Evolutionary conservation across 1,284 basidiomycete genomes (phyloP).

Genomic region (Phellopilus nigrolimitatus): DNA sequence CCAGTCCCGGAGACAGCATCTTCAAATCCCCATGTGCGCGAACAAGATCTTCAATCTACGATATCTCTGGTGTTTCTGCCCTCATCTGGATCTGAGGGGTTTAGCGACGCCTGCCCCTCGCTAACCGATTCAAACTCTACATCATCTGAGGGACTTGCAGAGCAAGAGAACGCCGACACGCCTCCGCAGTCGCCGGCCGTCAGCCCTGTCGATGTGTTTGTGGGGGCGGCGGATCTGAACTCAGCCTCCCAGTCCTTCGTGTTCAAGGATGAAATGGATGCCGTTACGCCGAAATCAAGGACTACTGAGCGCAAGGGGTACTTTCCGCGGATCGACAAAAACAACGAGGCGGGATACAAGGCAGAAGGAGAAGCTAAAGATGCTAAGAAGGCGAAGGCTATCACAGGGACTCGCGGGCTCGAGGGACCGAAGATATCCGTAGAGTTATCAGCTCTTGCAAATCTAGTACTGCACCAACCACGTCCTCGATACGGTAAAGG

Average conservation of each 20-base stretch:
- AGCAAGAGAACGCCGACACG: background rate
- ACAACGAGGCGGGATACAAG: background rate
- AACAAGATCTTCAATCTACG: background rate
- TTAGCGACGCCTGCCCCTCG: background rate
- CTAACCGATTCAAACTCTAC: background rate
- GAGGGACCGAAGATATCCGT: background rate
- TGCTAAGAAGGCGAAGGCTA: background rate
- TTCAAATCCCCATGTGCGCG: background rate
- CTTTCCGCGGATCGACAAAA: background rate
- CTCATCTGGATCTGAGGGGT: background rate
- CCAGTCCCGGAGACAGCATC: background rate
- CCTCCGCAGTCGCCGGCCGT: background rate
- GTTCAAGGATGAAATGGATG: background rate
- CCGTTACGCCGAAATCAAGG: background rate
- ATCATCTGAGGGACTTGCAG: background rate
- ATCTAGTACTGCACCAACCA: too few relatives aligned
- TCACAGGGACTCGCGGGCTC: background rate
- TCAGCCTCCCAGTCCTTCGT: background rate
- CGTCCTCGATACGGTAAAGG: too few relatives aligned
- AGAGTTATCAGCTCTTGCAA: background rate
- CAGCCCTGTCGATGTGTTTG: background rate
- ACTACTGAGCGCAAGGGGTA: background rate
- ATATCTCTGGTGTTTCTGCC: background rate
- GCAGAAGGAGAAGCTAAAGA: background rate
- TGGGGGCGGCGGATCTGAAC: background rate